These are phyloP conservation scores for Microdochium nivale DNA, from an alignment of 2,329 filamentous ascomycete genomes.

Conservation along the genomic window DNA sequence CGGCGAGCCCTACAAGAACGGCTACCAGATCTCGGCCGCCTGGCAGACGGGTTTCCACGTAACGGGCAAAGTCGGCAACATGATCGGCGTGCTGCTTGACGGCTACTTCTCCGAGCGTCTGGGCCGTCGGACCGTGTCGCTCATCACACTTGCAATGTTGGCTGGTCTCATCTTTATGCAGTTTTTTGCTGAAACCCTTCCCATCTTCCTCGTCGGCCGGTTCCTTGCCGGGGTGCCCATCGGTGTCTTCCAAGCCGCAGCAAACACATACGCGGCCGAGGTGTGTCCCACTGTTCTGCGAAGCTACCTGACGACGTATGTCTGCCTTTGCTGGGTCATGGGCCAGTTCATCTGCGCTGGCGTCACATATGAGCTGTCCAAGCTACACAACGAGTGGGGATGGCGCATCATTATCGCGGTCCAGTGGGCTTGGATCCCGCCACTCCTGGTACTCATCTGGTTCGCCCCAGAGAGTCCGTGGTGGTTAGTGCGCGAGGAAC, in stretches of 20 bases:
- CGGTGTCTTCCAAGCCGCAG: slow-evolving; percentile 51
- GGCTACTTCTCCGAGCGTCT: slow-evolving; percentile 37
- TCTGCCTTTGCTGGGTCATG: slow-evolving; percentile 55
- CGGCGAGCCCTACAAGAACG: slow-evolving; percentile 11
- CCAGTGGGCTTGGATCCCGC: slow-evolving; percentile 40
- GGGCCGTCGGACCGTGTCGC: slow-evolving; percentile 36
- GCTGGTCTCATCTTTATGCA: slow-evolving; percentile 51
- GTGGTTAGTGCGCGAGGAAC: slow-evolving; percentile 37
- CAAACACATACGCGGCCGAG: slow-evolving; percentile 51
- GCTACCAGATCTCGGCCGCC: slow-evolving; percentile 22
- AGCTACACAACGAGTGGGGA: slow-evolving; percentile 34
- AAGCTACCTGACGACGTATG: slow-evolving; percentile 48
- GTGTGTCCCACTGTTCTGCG: slow-evolving; percentile 50
- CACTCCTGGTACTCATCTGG: slow-evolving; percentile 33
- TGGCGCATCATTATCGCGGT: slow-evolving; percentile 39
- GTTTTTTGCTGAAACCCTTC: slow-evolving; percentile 49
- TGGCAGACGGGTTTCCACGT: slow-evolving; percentile 41
- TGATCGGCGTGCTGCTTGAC: slow-evolving; percentile 47
- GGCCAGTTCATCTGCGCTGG: slow-evolving; percentile 48
- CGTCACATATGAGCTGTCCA: slow-evolving; percentile 32
- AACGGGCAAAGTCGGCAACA: slow-evolving; percentile 36
- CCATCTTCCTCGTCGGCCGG: slow-evolving; percentile 50
- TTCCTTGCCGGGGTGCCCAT: slow-evolving; percentile 51
- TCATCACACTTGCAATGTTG: slow-evolving; percentile 33
- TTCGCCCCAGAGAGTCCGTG: slow-evolving; percentile 42